Evolutionary conservation across 768 basidiomycete genomes (phyloP).

Genomic region (Boletellus ananiceps): DNA sequence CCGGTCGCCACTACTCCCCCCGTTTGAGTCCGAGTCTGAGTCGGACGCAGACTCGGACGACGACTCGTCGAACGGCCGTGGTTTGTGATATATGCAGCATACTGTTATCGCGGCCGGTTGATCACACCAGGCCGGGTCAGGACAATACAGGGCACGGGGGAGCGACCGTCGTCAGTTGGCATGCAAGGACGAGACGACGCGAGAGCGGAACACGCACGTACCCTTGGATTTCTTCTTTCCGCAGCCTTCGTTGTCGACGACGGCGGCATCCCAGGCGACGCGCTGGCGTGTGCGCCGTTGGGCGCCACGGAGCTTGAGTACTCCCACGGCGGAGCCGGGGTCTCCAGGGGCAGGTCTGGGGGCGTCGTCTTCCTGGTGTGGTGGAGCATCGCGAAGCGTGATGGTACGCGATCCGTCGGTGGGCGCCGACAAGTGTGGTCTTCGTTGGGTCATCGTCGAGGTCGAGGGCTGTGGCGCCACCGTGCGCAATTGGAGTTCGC

Average conservation of each 20-base stretch:
- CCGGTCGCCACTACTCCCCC: slow-evolving; percentile 4
- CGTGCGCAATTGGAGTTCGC: neutral
- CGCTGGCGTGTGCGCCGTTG: slow-evolving; percentile 42
- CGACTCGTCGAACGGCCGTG: slow-evolving; percentile 76
- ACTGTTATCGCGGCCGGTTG: slow-evolving; percentile 43
- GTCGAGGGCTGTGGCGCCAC: too few species aligned
- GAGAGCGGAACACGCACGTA: slow-evolving; percentile 36
- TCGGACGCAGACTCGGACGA: slow-evolving; percentile 55
- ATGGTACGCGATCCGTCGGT: slow-evolving; percentile 53
- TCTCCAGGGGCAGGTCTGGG: slow-evolving; percentile 18
- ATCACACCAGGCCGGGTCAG: neutral
- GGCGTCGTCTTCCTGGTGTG: slow-evolving; percentile 26
- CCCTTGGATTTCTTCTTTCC: slow-evolving; percentile 94
- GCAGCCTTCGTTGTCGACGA: slow-evolving; percentile 86
- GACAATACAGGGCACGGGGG: too few species aligned
- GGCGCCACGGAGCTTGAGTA: slow-evolving; percentile 57
- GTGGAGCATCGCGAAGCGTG: slow-evolving; percentile 39
- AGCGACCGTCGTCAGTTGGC: too few species aligned
- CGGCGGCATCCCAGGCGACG: slow-evolving; percentile 82
- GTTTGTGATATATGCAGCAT: slow-evolving; percentile 93
- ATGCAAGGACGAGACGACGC: too few species aligned
- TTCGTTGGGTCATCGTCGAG: slow-evolving; percentile 17
- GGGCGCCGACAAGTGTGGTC: slow-evolving; percentile 39
- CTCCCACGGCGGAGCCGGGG: slow-evolving; percentile 35
- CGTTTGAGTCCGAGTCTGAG: slow-evolving; percentile 19